A percentile compares a stretch with the other conserved stretches of the same genome.
These are phyloP conservation scores for Myxozyma udenii DNA, from an alignment of 805 yeast species.

Conservation along the genomic window DNA sequence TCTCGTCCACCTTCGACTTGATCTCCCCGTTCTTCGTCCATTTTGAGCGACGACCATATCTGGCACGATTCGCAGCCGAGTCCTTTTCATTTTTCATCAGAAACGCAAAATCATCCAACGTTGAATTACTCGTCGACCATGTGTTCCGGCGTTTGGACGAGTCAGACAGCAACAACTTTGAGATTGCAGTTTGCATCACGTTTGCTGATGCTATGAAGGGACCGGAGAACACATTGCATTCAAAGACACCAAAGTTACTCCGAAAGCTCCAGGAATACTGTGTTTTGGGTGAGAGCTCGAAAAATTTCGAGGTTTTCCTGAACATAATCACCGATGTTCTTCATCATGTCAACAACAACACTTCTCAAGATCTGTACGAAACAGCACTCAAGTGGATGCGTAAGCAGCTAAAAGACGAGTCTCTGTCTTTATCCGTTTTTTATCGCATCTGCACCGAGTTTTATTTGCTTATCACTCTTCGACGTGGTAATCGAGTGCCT, in stretches of 20 bases:
- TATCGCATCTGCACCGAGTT: slow-evolving; percentile 24
- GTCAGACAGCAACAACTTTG: slow-evolving; percentile 48
- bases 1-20: slow-evolving; percentile 63
- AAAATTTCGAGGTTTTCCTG: slow-evolving; percentile 12
- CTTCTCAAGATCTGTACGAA: slow-evolving; percentile 35
- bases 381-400: slow-evolving; percentile 17
- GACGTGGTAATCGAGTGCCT: slow-evolving; percentile 41
- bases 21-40: slow-evolving; percentile 45
- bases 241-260: slow-evolving; percentile 49
- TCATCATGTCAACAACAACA: slow-evolving; percentile 37
- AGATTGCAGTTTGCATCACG: slow-evolving; percentile 56
- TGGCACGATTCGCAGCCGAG: slow-evolving; percentile 83
- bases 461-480: slow-evolving; percentile 36
- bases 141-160: slow-evolving; percentile 38
- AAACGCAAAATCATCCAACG: slow-evolving; percentile 53
- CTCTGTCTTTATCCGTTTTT: not conserved
- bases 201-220: slow-evolving; percentile 73
- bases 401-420: slow-evolving; percentile 5
- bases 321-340: slow-evolving; percentile 34
- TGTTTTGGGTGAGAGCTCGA: slow-evolving; percentile 12
- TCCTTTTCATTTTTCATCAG: slow-evolving; percentile 80
- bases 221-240: slow-evolving; percentile 69
- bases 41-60: slow-evolving; percentile 53
- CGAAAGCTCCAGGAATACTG: slow-evolving; percentile 18
- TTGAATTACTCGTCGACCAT: slow-evolving; percentile 47